phyloP scores from a whole-genome alignment of 495 filamentous ascomycete genomes.

The Penicillium macrosclerotiorum region DNA sequence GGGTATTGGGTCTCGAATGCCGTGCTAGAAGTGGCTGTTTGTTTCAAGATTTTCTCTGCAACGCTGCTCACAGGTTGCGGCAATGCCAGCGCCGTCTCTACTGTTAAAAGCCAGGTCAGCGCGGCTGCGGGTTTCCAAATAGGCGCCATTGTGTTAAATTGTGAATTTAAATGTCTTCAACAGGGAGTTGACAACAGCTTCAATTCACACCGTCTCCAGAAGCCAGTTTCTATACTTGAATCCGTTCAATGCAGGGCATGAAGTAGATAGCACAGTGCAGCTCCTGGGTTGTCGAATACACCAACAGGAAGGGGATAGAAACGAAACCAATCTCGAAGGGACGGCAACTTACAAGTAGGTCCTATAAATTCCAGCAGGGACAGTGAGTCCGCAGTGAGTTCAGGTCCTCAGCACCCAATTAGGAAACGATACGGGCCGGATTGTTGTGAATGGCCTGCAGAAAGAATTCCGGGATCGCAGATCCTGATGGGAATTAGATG shows the following conservation, averaged over 20 bases:
- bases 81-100: conserved; percentile 25
- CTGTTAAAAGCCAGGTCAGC: conserved; percentile 39
- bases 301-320: not conserved
- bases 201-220: not conserved
- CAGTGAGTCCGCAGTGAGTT: not conserved
- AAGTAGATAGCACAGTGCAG: conserved; percentile 8
- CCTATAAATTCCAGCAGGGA: conserved; percentile 13
- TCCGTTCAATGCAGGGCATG: conserved; percentile 7
- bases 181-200: conserved; percentile 1
- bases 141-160: conserved; percentile 10
- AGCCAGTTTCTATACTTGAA: conserved; percentile 8
- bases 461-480: conserved; percentile 19
- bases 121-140: conserved; percentile 24
- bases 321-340: not conserved
- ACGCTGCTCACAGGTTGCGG: conserved; percentile 17
- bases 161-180: not conserved
- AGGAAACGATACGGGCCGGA: conserved; percentile 9
- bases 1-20: conserved; percentile 40
- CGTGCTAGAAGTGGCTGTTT: conserved; percentile 17
- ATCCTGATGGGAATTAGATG: conserved; percentile 15
- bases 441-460: conserved; percentile 17
- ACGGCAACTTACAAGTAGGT: conserved; percentile 22
- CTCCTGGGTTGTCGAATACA: conserved; percentile 2
- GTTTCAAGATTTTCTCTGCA: conserved; percentile 12
- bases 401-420: conserved; percentile 3